These are phyloP conservation scores for Schwanniomyces polymorphus DNA, from an alignment of 805 yeast genomes.

Conservation along the genomic window DNA sequence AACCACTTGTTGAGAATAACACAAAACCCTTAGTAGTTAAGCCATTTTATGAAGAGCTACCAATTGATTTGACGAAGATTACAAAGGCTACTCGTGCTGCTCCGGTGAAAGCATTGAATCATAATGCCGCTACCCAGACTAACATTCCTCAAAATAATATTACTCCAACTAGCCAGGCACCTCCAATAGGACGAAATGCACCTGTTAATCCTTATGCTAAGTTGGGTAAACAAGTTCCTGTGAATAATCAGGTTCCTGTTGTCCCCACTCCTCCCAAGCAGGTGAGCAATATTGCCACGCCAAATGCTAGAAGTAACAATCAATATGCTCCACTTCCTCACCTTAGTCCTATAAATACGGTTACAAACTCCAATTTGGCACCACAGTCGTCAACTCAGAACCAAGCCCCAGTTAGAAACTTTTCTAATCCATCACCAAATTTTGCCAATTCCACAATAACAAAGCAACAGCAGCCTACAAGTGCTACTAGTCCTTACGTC, in stretches of 20 bases:
- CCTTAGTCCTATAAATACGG: not conserved
- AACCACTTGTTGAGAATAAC: not conserved
- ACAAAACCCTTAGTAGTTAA: slow-evolving; percentile 15
- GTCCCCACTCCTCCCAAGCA: slow-evolving; percentile 1
- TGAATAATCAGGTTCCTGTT: slow-evolving; percentile 8
- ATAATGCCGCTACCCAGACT: slow-evolving; percentile 3
- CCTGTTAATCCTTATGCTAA: slow-evolving; percentile 32
- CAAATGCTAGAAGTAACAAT: not conserved
- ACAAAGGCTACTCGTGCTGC: slow-evolving; percentile 28
- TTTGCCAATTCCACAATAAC: slow-evolving; percentile 24
- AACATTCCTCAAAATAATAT: slow-evolving; percentile 1
- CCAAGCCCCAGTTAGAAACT: not conserved
- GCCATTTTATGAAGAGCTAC: slow-evolving; percentile 62
- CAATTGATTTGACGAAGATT: slow-evolving; percentile 34
- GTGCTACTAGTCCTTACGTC: slow-evolving; percentile 39
- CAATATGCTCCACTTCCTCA: not conserved
- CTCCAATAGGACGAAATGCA: slow-evolving; percentile 22
- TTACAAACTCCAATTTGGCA: not conserved
- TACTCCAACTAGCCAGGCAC: slow-evolving; percentile 11
- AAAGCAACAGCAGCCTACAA: slow-evolving; percentile 15
- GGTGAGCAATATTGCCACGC: not conserved
- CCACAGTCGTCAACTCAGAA: not conserved
- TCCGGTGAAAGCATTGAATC: slow-evolving; percentile 15
- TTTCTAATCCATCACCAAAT: slow-evolving; percentile 8
- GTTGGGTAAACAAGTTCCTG: slow-evolving; percentile 8